phyloP scores from a whole-genome alignment of 176 grass and related monocot genomes.

The Triticum aestivum region IWGSC_CS_RefSeq_v2.1 NC_057804.1:506419519-506420018 shows the following conservation, averaged over 20 bases:
- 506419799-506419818: neutral
- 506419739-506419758: neutral
- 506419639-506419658: neutral
- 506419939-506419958: constrained; percentile 50
- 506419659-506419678: neutral
- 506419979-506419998: constrained; percentile 15
- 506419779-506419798: neutral
- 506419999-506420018: neutral
- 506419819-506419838: neutral
- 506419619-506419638: neutral
- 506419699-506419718: neutral
- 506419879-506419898: constrained; percentile 28
- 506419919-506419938: constrained; percentile 39
- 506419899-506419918: constrained; percentile 43
- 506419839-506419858: constrained; percentile 36
- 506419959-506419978: constrained; percentile 38
- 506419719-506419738: neutral
- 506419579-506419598: neutral
- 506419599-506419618: neutral
- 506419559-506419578: neutral
- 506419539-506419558: constrained; percentile 23
- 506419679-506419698: neutral
- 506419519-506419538: neutral
- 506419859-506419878: neutral
- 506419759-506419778: neutral